Conservation (phyloP, 768 basidiomycete species). For the Hebeloma cylindrosporum region DNA sequence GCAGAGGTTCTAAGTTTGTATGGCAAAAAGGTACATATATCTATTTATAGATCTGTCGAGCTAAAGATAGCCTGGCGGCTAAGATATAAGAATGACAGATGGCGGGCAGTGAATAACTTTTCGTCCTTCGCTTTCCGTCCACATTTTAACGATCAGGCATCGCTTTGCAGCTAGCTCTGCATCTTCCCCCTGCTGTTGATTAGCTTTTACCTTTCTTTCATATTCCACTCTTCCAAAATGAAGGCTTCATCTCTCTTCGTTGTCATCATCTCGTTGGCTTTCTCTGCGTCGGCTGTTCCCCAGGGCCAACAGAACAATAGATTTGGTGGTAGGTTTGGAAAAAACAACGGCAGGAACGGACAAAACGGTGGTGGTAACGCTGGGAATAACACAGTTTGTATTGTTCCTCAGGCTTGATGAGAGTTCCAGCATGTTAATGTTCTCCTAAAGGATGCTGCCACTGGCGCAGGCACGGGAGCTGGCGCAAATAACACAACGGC, state of each 20-base stretch:
- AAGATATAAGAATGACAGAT: not conserved
- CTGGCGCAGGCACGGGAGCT: conserved; percentile 13
- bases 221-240: conserved; percentile 26
- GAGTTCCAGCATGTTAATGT: not conserved
- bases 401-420: not conserved
- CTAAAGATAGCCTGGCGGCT: too few species aligned
- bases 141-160: conserved; percentile 31
- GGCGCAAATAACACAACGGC: conserved; percentile 9
- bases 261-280: conserved; percentile 29
- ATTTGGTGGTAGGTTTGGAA: conserved; percentile 21
- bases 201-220: conserved; percentile 21
- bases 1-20: too few species aligned
- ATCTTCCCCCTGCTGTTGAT: conserved; percentile 19
- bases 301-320: conserved; percentile 17
- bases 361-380: conserved; percentile 18
- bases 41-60: too few species aligned
- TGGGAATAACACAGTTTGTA: conserved; percentile 11
- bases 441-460: conserved; percentile 3
- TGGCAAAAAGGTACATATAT: too few species aligned
- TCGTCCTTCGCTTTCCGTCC: too few species aligned
- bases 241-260: conserved; percentile 31
- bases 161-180: conserved; percentile 31
- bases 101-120: not conserved
- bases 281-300: conserved; percentile 28
- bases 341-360: conserved; percentile 23